Base-by-base conservation (phyloP, 257 asterid genomes). In the Osmanthus fragrans region DNA sequence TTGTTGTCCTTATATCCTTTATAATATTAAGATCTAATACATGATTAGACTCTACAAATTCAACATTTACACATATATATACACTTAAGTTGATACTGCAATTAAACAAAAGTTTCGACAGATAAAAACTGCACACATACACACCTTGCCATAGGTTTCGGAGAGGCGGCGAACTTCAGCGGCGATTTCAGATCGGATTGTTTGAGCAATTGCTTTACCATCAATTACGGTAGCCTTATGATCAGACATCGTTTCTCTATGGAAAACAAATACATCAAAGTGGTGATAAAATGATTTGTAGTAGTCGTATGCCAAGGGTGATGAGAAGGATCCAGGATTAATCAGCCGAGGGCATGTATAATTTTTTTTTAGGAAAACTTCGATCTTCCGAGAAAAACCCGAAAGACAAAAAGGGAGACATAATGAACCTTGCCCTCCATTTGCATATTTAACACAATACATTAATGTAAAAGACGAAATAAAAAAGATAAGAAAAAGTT, bases 151-250 rank as follows among this genome's bases (percentile, higher is more conserved):
- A 81, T 90, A 85, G 45, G 87, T 88, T 76, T 89, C 80, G 19
- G 90, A 87, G 73, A 90, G 92, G 47, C 80, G 86, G 73, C 84
- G 86, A 74, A 90, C 91, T 76, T 92, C 92, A 32, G 76, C 80
- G 30, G 94, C 88, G 74, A 92, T 87, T 76, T 92, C 97, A 29
- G 89, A 88, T 83, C 96, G 89, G 83, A 90, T 90, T 64, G 94
- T 84, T 77, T 88, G 91, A 79, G 96, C 94, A 51, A 91, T 77
- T 32, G 89, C 90, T 77, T 94, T 94, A 82, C 98, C 98, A 51
- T 94, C 91, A 85, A 94, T 94, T 70, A 92, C 58, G 79, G 87
- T 82, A 65, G 97, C 94, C 77, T 81, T 82, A 42, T 85, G 92
- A 82, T 90, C 92, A 73, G 96, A 80, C 98, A 94, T 93, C 40